These are phyloP conservation scores for Fusarium sp. DNA, from an alignment of 2,329 filamentous ascomycete species.

Conservation along the genomic window DNA sequence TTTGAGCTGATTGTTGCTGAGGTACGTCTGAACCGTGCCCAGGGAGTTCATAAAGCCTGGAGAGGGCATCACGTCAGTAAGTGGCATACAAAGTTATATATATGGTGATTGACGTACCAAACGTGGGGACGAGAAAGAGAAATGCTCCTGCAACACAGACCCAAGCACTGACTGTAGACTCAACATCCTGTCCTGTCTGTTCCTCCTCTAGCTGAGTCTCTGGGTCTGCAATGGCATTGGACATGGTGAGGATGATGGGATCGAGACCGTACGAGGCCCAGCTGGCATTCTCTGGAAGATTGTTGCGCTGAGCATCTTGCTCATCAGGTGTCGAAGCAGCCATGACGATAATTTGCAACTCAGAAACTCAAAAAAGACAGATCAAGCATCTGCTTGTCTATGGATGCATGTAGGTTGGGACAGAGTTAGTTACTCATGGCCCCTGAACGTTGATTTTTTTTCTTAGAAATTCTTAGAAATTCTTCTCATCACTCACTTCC, in stretches of 20 bases:
- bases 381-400: background rate
- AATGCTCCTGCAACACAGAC: slow-evolving; percentile 43
- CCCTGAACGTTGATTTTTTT: background rate
- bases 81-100: background rate
- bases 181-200: slow-evolving; percentile 24
- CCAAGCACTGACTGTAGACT: slow-evolving; percentile 38
- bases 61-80: slow-evolving; percentile 1
- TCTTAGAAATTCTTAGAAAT: too few species aligned
- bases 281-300: slow-evolving; percentile 13
- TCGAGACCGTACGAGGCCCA: slow-evolving; percentile 34
- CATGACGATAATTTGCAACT: slow-evolving; percentile 4
- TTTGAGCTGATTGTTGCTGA: slow-evolving; percentile 57
- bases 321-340: background rate
- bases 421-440: background rate
- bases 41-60: slow-evolving; percentile 60
- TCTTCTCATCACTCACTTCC: too few species aligned
- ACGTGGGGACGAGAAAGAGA: slow-evolving; percentile 37
- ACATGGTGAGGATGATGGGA: slow-evolving; percentile 29
- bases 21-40: slow-evolving; percentile 61
- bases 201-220: slow-evolving; percentile 27
- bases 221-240: slow-evolving; percentile 27
- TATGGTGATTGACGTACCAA: slow-evolving; percentile 26
- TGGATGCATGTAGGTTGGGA: background rate
- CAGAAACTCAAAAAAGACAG: background rate
- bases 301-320: background rate